Percentiles rank a stretch among this genome's conserved stretches.
Evolutionary conservation across 1,284 basidiomycete species (phyloP).

Genomic region (Malassezia yamatoensis): DNA sequence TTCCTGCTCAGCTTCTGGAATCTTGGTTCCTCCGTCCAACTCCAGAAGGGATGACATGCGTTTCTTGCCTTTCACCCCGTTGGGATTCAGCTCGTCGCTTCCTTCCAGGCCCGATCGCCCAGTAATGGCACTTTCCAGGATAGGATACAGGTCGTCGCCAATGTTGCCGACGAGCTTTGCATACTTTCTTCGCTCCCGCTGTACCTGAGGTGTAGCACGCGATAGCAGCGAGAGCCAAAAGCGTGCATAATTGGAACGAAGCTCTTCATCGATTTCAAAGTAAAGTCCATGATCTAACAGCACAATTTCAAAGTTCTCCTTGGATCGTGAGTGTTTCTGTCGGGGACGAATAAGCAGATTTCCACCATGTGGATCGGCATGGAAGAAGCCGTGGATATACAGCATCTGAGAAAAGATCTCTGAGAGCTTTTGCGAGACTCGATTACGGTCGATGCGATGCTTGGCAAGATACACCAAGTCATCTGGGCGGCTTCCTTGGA

Average conservation of each 20-base stretch:
- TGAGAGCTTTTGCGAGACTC: conserved; percentile 67
- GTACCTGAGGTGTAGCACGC: conserved; percentile 31
- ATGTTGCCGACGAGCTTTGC: conserved; percentile 45
- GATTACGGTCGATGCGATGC: conserved; percentile 82
- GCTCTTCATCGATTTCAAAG: conserved; percentile 43
- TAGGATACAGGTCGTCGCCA: conserved; percentile 45
- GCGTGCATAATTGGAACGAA: conserved; percentile 43
- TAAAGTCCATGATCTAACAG: conserved; percentile 46
- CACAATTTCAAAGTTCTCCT: conserved; percentile 45
- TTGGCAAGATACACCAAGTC: conserved; percentile 73
- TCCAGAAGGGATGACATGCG: conserved; percentile 39
- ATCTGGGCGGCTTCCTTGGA: conserved; percentile 77
- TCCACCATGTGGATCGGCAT: conserved; percentile 52
- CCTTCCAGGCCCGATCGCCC: conserved; percentile 43
- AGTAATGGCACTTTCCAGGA: conserved; percentile 45
- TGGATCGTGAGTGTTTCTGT: conserved; percentile 28
- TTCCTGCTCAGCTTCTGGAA: conserved; percentile 41
- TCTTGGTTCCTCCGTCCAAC: conserved; percentile 25
- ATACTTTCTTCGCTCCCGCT: conserved; percentile 33
- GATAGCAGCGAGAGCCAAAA: conserved; percentile 46
- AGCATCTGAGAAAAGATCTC: conserved; percentile 88
- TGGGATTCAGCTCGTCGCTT: conserved; percentile 40
- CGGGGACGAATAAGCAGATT: conserved; percentile 68
- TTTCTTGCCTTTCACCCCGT: conserved; percentile 32
- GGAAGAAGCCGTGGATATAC: conserved; percentile 70